A percentile compares a stretch with the other conserved stretches of the same genome.
These are phyloP conservation scores for Ophiosphaerella narmari DNA, from an alignment of 2,329 filamentous ascomycete genomes.

Conservation along the genomic window DNA sequence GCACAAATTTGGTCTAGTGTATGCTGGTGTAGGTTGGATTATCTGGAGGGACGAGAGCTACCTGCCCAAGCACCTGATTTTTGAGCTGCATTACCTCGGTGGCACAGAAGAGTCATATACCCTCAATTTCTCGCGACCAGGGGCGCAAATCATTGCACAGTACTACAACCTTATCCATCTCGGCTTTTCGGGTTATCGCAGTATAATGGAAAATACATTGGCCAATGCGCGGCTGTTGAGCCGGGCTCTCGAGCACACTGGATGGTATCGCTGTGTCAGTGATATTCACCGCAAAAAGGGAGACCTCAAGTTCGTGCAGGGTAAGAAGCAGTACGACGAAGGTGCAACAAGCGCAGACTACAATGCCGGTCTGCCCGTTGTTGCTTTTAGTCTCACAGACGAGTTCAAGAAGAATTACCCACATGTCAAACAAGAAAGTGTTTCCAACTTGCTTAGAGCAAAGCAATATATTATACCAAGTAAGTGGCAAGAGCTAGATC, in stretches of 20 bases:
- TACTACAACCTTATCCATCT: constrained; percentile 77
- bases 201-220: constrained; percentile 67
- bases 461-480: constrained; percentile 74
- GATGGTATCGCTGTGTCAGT: constrained; percentile 64
- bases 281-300: constrained; percentile 67
- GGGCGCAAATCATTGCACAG: constrained; percentile 71
- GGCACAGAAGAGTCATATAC: constrained; percentile 74
- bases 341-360: constrained; percentile 62
- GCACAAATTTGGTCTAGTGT: constrained; percentile 67
- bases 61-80: constrained; percentile 70
- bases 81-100: constrained; percentile 73
- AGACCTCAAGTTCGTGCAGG: constrained; percentile 48
- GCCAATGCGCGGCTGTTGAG: constrained; percentile 67
- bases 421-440: constrained; percentile 66
- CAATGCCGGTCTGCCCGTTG: constrained; percentile 68
- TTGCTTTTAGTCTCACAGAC: constrained; percentile 68
- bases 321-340: constrained; percentile 50
- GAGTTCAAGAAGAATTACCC: constrained; percentile 62
- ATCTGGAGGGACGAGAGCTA: constrained; percentile 62
- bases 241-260: constrained; percentile 66
- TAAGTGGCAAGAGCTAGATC: constrained; percentile 33
- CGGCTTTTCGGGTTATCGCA: constrained; percentile 67
- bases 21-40: constrained; percentile 69
- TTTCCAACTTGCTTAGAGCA: constrained; percentile 66
- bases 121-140: constrained; percentile 73